Conservation (phyloP, 176 grass and related monocot genomes). For the Oryza coarctata region DNA sequence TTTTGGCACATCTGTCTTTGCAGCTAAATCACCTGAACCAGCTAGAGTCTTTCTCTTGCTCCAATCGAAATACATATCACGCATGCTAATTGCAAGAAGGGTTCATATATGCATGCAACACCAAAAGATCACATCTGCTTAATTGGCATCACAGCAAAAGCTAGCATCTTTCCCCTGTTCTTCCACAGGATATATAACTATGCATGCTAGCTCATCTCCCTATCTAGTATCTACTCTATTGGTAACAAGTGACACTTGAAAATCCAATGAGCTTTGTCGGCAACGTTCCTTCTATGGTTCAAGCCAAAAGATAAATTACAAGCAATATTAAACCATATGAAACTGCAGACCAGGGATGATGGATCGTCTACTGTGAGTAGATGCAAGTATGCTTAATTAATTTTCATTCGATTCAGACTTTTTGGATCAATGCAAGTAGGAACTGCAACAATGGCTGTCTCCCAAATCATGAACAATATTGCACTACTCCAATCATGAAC, state of each 20-base stretch:
- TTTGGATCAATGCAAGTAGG: neutral
- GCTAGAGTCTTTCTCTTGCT: neutral
- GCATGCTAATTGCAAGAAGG: neutral
- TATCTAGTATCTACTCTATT: neutral
- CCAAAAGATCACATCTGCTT: neutral
- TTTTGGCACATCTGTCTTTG: neutral
- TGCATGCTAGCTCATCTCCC: neutral
- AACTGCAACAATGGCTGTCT: neutral
- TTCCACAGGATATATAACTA: neutral
- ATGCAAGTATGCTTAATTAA: neutral
- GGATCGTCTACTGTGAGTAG: neutral
- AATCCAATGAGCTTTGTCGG: neutral
- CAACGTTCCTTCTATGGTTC: neutral
- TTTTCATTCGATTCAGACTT: neutral
- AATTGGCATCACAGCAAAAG: neutral
- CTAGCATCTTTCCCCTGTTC: neutral
- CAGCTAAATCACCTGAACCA: conserved; percentile 1
- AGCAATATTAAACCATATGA: neutral
- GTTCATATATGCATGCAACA: neutral
- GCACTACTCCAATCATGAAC: neutral
- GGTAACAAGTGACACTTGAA: neutral
- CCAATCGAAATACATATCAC: neutral
- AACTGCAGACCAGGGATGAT: neutral
- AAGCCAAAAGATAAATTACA: neutral
- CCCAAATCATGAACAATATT: neutral